Conservation (phyloP, 208 protist genomes). For the Strigomonas oncopelti region DNA sequence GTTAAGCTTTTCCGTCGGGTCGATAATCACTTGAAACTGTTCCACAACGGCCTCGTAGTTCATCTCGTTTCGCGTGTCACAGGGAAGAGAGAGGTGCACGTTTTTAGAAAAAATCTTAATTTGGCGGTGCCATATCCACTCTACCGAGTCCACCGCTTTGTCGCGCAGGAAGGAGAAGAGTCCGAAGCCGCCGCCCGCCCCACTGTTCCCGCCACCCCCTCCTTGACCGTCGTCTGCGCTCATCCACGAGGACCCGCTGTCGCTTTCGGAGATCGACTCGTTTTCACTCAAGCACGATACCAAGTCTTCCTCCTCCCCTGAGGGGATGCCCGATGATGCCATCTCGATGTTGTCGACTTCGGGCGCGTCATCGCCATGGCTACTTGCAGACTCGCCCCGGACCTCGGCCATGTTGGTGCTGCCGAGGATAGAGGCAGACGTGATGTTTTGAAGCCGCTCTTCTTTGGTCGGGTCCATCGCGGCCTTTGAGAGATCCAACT, state of each 20-base stretch:
- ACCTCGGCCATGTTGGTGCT: slow-evolving; percentile 8
- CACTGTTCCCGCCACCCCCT: neutral
- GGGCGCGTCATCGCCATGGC: slow-evolving; percentile 12
- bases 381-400: slow-evolving; percentile 14
- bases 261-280: slow-evolving; percentile 26
- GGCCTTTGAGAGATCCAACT: slow-evolving; percentile 25
- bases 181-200: slow-evolving; percentile 15
- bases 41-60: slow-evolving; percentile 35
- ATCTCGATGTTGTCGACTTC: slow-evolving; percentile 8
- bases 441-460: slow-evolving; percentile 53
- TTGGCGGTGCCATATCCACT: slow-evolving; percentile 63
- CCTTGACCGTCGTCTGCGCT: neutral
- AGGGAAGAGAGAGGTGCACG: slow-evolving; percentile 37
- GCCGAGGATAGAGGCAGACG: slow-evolving; percentile 15
- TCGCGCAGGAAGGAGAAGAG: slow-evolving; percentile 46
- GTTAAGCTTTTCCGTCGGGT: slow-evolving; percentile 31
- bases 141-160: slow-evolving; percentile 42
- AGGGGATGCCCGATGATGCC: neutral
- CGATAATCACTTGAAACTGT: slow-evolving; percentile 36
- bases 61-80: slow-evolving; percentile 33
- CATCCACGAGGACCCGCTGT: slow-evolving; percentile 21
- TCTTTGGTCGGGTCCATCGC: slow-evolving; percentile 36
- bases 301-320: slow-evolving; percentile 52
- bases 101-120: slow-evolving; percentile 48
- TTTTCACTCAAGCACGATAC: slow-evolving; percentile 63